These are phyloP conservation scores for Gaeumannomyces sp. DNA, from an alignment of 2,329 filamentous ascomycete species.

Conservation along the genomic window DNA sequence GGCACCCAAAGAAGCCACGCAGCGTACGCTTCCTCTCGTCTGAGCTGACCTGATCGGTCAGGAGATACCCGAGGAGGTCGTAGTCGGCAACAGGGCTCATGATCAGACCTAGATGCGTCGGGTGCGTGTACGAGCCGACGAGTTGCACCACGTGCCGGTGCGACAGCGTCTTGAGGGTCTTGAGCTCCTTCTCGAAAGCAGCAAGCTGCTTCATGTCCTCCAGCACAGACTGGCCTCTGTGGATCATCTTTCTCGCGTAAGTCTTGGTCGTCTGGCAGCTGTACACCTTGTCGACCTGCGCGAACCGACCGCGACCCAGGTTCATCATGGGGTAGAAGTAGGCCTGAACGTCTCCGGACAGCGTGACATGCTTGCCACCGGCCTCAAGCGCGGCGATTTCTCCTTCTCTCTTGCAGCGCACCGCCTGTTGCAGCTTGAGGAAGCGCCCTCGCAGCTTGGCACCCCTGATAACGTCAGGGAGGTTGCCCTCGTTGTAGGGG, in stretches of 20 bases:
- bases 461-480: neutral
- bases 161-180: slow-evolving; percentile 28
- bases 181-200: slow-evolving; percentile 22
- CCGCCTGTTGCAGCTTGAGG: neutral
- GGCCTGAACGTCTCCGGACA: neutral
- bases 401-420: neutral
- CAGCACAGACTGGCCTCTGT: slow-evolving; percentile 3
- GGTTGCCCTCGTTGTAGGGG: neutral
- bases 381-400: neutral
- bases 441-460: neutral
- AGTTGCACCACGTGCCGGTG: slow-evolving; percentile 43
- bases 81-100: slow-evolving; percentile 43
- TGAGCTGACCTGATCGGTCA: neutral
- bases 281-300: neutral
- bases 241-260: neutral
- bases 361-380: neutral
- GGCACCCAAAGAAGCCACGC: neutral
- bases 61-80: slow-evolving; percentile 25
- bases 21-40: neutral
- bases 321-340: neutral
- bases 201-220: slow-evolving; percentile 5
- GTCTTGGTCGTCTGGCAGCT: neutral
- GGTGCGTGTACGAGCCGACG: slow-evolving; percentile 38
- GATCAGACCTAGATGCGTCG: slow-evolving; percentile 36
- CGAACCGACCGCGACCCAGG: neutral